Base-by-base conservation (phyloP, 2,329 filamentous ascomycete genomes). In the Shiraia bambusicola region DNA sequence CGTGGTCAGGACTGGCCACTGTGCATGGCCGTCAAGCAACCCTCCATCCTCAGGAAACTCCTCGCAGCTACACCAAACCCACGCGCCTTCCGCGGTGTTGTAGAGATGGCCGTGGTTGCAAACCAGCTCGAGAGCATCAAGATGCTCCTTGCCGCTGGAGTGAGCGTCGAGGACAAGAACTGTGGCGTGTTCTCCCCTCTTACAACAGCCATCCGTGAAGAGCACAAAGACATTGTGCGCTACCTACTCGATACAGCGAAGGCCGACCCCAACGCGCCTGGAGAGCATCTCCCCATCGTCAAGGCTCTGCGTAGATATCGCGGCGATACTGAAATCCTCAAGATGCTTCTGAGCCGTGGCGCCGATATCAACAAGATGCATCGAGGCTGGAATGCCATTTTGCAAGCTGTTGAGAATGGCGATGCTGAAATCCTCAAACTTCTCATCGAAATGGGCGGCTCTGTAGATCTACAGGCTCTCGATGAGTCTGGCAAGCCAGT, bases 181-280 rank as follows among this genome's bases (percentile, higher is more conserved):
- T 83, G 82, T 14, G 84, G 84, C 38, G 84, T 87, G 34, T 88
- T 87, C 70, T 85, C 81, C 1, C 81, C 82, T 0, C 74, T 87
- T 3, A 87, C 83, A 0, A 84, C 81, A 0, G 81, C 82, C 7
- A 80, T 86, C 41, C 80, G 83, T 10, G 83, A 87, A 63, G 72
- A 79, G 17, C 75, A 76, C 52, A 78, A 76, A 31, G 76, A 78
- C 0, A 85, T 86, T 41, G 80, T 84, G 28, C 64, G 63, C 3
- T 86, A 74, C 67, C 74, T 87, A 8, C 71, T 87, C 42, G 74
- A 79, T 34, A 77, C 82, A 47, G 82, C 76, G 1, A 76, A 76
- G 7, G 83, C 83, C 0, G 81, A 86, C 54, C 76, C 81, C 31
- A 86, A 86, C 59, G 73, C 79, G 0, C 83, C 84, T 0, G 84